These are phyloP conservation scores for Coniochaeta sp. DNA, from an alignment of 2,329 filamentous ascomycete species.

Conservation along the genomic window DNA sequence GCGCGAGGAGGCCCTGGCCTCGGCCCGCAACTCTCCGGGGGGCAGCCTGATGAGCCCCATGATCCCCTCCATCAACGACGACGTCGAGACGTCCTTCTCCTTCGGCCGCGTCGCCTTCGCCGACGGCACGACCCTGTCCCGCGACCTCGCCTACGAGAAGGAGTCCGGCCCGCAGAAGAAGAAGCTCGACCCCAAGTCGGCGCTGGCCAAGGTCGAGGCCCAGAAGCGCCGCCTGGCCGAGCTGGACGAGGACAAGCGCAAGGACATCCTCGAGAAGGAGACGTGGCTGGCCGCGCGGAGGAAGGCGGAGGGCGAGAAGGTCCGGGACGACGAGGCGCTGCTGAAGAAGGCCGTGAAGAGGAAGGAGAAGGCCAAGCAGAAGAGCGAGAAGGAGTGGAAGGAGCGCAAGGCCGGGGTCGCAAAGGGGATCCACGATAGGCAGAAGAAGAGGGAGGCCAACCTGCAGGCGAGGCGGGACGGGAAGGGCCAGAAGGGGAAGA, in stretches of 20 bases:
- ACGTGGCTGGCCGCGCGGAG: slow-evolving; percentile 87
- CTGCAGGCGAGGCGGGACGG: slow-evolving; percentile 67
- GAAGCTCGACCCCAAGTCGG: slow-evolving; percentile 71
- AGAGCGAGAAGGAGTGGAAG: slow-evolving; percentile 83
- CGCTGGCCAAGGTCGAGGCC: slow-evolving; percentile 77
- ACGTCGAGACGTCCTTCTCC: slow-evolving; percentile 59
- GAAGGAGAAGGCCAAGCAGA: slow-evolving; percentile 82
- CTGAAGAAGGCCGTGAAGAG: slow-evolving; percentile 94
- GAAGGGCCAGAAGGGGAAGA: slow-evolving; percentile 52
- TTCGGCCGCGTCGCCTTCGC: slow-evolving; percentile 89
- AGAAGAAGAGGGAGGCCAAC: slow-evolving; percentile 77
- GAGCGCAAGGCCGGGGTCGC: slow-evolving; percentile 65
- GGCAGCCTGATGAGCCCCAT: slow-evolving; percentile 47
- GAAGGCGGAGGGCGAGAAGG: slow-evolving; percentile 80
- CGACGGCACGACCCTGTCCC: slow-evolving; percentile 74
- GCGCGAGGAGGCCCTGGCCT: slow-evolving; percentile 53
- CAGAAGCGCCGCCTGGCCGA: slow-evolving; percentile 72
- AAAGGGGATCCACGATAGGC: slow-evolving; percentile 69
- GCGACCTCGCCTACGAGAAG: slow-evolving; percentile 57
- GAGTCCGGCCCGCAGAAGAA: slow-evolving; percentile 44
- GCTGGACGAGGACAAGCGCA: slow-evolving; percentile 72
- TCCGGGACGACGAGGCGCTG: slow-evolving; percentile 76
- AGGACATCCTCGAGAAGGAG: slow-evolving; percentile 88
- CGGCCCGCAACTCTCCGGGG: slow-evolving; percentile 50
- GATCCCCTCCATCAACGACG: slow-evolving; percentile 40